Evolutionary conservation across 306 rosid genomes (phyloP), one percentile per base, ranked within the genome.

Genomic region (Coriaria nepalensis): DNA sequence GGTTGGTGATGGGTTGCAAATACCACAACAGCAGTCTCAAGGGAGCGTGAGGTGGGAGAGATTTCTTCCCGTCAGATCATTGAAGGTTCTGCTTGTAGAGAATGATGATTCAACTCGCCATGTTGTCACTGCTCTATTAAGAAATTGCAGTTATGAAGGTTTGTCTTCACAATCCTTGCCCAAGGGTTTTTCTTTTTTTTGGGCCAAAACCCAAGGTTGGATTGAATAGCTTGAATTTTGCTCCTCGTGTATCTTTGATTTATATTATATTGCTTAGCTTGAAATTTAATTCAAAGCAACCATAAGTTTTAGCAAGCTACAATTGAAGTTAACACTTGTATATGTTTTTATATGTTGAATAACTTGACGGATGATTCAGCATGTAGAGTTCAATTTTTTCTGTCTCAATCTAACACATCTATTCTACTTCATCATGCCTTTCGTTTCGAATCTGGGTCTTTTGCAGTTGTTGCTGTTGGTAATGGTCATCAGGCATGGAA

Each of bases 81-180:
- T 78, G 66, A 78, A 74, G 55, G 81, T 78, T 59, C 58, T 78
- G 65, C 69, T 78, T 13, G 86, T 74, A 55, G 86, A 78, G 50
- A 68, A 74, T 52, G 86, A 78, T 56, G 86, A 74, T 47, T 74
- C 81, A 9, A 78, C 81, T 2, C 79, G 86, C 41, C 75, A 78
- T 47, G 69, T 78, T 52, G 79, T 78, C 48, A 50, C 69, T 46
- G 86, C 86, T 59, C 68, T 78, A 39, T 69, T 78, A 37, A 70
- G 72, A 45, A 78, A 78, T 52, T 78, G 86, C 62, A 48, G 74
- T 54, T 78, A 74, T 44, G 81, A 78, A 78, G 86, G 86, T 78
- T 42, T 42, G 45, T 42, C 13, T 10, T 10, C 10, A 9, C 45
- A 42, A 13, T 20, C 29, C 29, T 20, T 20, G 29, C 29, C 29